A percentile compares a stretch with the other conserved stretches of the same genome.
Conservation (phyloP, 1,139 yeast genomes). For the Saccharomyces hybrid region DNA sequence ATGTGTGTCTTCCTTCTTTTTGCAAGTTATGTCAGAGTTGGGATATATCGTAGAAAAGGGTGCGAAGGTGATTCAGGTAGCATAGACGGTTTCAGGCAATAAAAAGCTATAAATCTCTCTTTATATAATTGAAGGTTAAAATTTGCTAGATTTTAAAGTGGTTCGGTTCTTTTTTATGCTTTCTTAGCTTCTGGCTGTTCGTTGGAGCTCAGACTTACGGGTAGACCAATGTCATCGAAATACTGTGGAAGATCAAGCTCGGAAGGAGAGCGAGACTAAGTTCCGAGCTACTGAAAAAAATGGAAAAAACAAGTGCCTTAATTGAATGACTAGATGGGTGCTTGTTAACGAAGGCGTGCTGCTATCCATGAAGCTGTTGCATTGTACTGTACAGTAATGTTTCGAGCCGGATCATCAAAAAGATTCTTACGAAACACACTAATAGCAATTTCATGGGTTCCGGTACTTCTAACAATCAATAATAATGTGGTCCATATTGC, state of each 20-base stretch:
- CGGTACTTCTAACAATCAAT: slow-evolving; percentile 62
- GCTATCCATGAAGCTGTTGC: not conserved
- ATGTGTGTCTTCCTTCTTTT: not conserved
- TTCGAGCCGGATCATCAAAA: not conserved
- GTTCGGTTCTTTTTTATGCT: not conserved
- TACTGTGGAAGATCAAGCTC: not conserved
- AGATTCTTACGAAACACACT: not conserved
- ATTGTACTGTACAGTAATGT: not conserved
- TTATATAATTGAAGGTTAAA: not conserved
- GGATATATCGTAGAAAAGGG: not conserved
- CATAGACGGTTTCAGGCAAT: not conserved
- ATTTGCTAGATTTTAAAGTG: not conserved
- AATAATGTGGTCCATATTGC: slow-evolving; percentile 72
- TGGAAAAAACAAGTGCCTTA: not conserved
- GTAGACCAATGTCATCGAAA: not conserved
- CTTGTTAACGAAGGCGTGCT: not conserved
- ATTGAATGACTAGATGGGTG: not conserved
- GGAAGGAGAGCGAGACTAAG: not conserved
- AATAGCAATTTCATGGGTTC: slow-evolving; percentile 54
- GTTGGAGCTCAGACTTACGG: not conserved
- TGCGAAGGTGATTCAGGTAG: not conserved
- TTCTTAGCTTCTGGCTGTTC: not conserved
- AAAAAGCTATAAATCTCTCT: not conserved
- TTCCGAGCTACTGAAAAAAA: not conserved
- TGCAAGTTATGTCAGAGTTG: not conserved